These are phyloP conservation scores for Arthonia radiata DNA, from an alignment of 495 filamentous ascomycete genomes.

Conservation along the genomic window DNA sequence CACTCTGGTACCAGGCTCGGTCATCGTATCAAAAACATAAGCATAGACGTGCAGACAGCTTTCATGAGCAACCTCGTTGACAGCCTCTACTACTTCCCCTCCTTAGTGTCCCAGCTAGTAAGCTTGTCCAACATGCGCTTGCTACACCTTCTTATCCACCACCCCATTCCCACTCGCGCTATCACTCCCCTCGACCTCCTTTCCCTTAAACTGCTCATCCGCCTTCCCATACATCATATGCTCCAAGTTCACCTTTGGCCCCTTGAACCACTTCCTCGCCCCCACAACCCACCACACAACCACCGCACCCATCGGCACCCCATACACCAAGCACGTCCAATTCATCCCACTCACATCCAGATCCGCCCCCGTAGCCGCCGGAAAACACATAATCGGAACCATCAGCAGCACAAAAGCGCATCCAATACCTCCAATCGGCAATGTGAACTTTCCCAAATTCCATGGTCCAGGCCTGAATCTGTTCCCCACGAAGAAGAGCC, in stretches of 20 bases:
- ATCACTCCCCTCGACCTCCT: constrained; percentile 2
- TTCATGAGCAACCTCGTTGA: too few species aligned
- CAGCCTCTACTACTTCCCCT: too few species aligned
- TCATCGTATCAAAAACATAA: too few species aligned
- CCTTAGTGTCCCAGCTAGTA: too few species aligned
- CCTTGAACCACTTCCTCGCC: constrained; percentile 48
- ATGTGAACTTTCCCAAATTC: constrained; percentile 40
- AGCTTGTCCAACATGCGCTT: too few species aligned
- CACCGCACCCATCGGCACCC: constrained; percentile 20
- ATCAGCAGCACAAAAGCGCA: constrained; percentile 42
- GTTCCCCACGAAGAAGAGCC: constrained; percentile 47
- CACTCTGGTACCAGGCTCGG: too few species aligned
- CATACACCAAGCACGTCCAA: constrained; percentile 56
- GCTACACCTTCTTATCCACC: too few species aligned
- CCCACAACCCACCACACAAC: constrained; percentile 44
- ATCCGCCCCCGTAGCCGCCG: constrained; percentile 29
- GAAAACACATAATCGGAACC: constrained; percentile 52
- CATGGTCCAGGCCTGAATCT: constrained; percentile 48
- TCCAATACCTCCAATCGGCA: constrained; percentile 34
- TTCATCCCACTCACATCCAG: constrained; percentile 34
- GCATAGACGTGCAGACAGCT: too few species aligned
- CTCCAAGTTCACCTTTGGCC: constrained; percentile 43
- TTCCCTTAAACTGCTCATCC: constrained; percentile 8
- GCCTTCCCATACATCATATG: constrained; percentile 14
- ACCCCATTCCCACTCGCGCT: constrained; percentile 1